phyloP scores from a whole-genome alignment of 78 protist species.

The Dictyostelium firmibasis region DNA sequence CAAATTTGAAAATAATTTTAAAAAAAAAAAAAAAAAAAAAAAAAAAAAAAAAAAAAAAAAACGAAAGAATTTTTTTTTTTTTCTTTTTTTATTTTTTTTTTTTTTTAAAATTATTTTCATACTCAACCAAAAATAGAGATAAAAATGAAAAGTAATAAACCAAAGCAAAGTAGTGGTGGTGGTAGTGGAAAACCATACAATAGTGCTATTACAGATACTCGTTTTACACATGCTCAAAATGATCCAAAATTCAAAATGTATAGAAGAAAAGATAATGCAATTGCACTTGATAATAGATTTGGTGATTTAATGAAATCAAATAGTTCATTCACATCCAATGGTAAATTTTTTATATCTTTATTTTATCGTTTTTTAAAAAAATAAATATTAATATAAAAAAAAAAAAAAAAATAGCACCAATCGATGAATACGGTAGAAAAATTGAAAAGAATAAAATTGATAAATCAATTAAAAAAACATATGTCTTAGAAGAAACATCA shows the following conservation, averaged over 20 bases:
- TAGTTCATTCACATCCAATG: constrained; percentile 24
- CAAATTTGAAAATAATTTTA: background rate
- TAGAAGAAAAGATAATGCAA: constrained; percentile 2
- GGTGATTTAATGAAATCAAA: background rate
- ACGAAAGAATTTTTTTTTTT: too few relatives aligned
- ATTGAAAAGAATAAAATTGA: background rate
- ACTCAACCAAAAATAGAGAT: background rate
- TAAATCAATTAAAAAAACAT: background rate
- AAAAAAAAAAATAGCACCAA: constrained; percentile 11
- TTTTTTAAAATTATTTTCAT: background rate
- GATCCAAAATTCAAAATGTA: constrained; percentile 57
- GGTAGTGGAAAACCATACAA: background rate
- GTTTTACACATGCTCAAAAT: constrained; percentile 40
- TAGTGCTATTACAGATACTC: constrained; percentile 25
- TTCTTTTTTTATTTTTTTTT: too few relatives aligned
- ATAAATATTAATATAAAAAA: background rate
- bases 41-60: too few relatives aligned
- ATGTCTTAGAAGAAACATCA: background rate
- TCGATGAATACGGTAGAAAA: constrained; percentile 71
- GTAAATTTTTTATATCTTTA: too few relatives aligned
- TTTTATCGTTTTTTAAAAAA: too few relatives aligned
- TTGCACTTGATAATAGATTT: constrained; percentile 37
- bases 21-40: background rate
- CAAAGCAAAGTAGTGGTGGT: background rate
- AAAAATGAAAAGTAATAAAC: constrained; percentile 9